Evolutionary conservation across 2,329 filamentous ascomycete genomes (phyloP).

Genomic region (Phoma sp.): DNA sequence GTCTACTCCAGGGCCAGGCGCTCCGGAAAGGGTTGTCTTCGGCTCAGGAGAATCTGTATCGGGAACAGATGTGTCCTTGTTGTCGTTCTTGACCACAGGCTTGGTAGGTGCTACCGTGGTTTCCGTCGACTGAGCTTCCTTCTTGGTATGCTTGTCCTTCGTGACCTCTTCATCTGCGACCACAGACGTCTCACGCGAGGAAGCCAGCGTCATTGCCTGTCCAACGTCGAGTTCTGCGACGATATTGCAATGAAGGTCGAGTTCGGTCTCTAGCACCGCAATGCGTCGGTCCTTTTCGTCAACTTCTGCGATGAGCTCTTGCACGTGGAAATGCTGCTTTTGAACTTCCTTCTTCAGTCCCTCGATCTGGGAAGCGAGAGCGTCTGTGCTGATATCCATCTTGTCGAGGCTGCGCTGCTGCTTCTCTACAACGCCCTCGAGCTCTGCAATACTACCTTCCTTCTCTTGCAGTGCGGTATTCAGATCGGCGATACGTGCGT

Average conservation of each 20-base stretch:
- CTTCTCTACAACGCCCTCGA: constrained; percentile 11
- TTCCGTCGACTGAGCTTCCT: neutral
- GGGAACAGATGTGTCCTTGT: too few relatives aligned
- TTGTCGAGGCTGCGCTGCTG: constrained; percentile 9
- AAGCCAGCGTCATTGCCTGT: neutral
- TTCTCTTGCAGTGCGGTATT: constrained; percentile 4
- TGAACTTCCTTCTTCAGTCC: constrained; percentile 13
- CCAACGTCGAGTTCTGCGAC: constrained; percentile 19
- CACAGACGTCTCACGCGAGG: neutral
- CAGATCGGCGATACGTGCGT: constrained; percentile 9
- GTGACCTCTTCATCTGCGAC: neutral
- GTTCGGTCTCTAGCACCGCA: constrained; percentile 16
- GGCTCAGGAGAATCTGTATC: too few relatives aligned
- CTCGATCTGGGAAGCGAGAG: constrained; percentile 1
- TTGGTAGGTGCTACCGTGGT: neutral
- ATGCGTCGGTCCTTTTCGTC: constrained; percentile 27
- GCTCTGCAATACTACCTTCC: constrained; percentile 15
- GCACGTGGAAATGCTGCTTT: constrained; percentile 15
- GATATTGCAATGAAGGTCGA: constrained; percentile 12
- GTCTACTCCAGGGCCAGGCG: constrained; percentile 3
- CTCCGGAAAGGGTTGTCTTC: neutral
- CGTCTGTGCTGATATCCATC: constrained; percentile 5
- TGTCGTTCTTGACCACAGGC: neutral
- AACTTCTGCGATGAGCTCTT: constrained; percentile 22
- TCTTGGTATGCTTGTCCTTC: neutral